These are phyloP conservation scores for Rhododendron kiyosumense DNA, from an alignment of 148 eudicot species.

Conservation along the genomic window DNA sequence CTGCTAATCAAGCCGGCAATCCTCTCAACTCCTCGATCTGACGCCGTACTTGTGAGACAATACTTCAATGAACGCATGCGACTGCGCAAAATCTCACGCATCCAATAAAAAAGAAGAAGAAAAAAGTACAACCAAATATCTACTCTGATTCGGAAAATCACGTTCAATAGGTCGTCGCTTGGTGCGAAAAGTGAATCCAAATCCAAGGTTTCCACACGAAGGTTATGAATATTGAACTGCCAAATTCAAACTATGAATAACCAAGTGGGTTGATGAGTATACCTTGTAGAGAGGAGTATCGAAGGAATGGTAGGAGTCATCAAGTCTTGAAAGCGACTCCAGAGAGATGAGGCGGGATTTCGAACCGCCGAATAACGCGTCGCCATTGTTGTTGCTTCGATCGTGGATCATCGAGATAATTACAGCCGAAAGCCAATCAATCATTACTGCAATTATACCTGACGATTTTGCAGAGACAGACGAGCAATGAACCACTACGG, in stretches of 20 bases:
- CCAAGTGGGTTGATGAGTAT: neutral
- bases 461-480: too few relatives aligned
- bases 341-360: conserved; percentile 48
- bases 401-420: neutral
- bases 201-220: conserved; percentile 37
- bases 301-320: conserved; percentile 46
- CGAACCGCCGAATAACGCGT: conserved; percentile 76
- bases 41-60: neutral
- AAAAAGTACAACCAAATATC: neutral
- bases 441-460: too few relatives aligned
- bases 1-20: too few relatives aligned
- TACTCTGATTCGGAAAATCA: neutral
- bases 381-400: conserved; percentile 50
- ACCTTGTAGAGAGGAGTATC: conserved; percentile 50
- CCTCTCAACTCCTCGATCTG: too few relatives aligned
- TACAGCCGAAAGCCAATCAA: too few relatives aligned
- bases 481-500: too few relatives aligned
- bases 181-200: conserved; percentile 67
- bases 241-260: conserved; percentile 8
- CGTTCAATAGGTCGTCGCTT: conserved; percentile 90
- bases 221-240: conserved; percentile 91
- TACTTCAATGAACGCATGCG: conserved; percentile 23
- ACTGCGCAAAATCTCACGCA: too few relatives aligned
- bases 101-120: conserved; percentile 25
- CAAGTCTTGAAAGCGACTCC: conserved; percentile 75